A percentile compares a stretch with the other conserved stretches of the same genome.
Evolutionary conservation across 768 basidiomycete species (phyloP).

Genomic region (Trametes meyenii): DNA sequence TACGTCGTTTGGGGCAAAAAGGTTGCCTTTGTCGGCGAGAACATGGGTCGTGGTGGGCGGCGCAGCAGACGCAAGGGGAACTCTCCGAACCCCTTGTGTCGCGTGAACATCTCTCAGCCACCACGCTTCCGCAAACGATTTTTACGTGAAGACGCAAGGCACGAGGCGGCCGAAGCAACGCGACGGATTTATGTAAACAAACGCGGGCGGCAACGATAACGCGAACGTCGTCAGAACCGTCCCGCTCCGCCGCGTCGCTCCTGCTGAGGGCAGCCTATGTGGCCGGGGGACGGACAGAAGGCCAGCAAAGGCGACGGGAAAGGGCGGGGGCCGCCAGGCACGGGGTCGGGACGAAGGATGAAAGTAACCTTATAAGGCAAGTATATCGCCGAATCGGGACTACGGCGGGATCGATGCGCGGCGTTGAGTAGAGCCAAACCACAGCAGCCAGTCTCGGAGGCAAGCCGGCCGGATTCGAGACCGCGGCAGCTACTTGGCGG

Average conservation of each 20-base stretch:
- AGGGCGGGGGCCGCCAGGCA: conserved; percentile 5
- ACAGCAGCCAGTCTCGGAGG: neutral
- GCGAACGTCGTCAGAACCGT: neutral
- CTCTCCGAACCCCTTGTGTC: conserved; percentile 1
- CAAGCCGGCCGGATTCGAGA: neutral
- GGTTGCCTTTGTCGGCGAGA: too few species aligned
- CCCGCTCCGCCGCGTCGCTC: neutral
- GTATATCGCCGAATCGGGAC: conserved; percentile 5
- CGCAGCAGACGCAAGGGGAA: neutral
- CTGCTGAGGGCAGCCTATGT: neutral
- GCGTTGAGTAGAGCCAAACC: conserved; percentile 22
- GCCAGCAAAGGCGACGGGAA: neutral
- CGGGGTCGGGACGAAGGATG: conserved; percentile 13
- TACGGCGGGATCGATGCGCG: conserved; percentile 14
- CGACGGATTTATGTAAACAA: neutral
- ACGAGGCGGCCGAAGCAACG: conserved; percentile 9
- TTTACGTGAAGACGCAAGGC: conserved; percentile 8
- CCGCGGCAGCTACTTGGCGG: neutral
- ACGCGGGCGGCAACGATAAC: neutral
- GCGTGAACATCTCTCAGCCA: conserved; percentile 5
- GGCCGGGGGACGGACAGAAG: neutral
- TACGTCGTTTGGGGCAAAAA: neutral
- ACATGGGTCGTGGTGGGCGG: neutral
- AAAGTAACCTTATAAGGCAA: conserved; percentile 20
- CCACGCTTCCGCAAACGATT: neutral